Conservation (phyloP, 176 grass and related monocot genomes). For the Aegilops tauschii region DNA sequence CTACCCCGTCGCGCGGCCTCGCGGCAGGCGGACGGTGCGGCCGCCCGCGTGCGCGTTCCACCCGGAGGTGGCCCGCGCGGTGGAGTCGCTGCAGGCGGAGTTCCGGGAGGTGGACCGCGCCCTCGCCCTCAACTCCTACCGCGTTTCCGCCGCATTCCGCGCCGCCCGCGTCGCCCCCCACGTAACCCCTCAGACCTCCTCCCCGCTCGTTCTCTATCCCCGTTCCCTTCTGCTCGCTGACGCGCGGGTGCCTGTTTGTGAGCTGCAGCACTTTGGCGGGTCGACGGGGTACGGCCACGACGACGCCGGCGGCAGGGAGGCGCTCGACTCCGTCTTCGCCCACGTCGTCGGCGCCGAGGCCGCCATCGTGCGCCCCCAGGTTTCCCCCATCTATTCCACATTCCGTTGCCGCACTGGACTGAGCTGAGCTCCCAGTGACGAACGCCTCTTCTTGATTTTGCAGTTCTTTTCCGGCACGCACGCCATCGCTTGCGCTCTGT, state of each 20-base stretch:
- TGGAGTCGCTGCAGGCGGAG: conserved; percentile 62
- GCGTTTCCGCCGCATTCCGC: conserved; percentile 76
- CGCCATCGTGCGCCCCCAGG: conserved; percentile 91
- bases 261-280: conserved; percentile 80
- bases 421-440: background rate
- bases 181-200: conserved; percentile 13
- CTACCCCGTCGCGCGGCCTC: background rate
- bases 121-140: conserved; percentile 68
- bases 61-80: conserved; percentile 61
- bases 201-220: background rate
- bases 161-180: conserved; percentile 66
- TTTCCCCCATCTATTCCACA: background rate
- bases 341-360: conserved; percentile 80
- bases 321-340: conserved; percentile 71
- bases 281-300: conserved; percentile 94
- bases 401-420: background rate
- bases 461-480: conserved; percentile 96
- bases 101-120: conserved; percentile 65
- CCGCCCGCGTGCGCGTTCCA: conserved; percentile 20
- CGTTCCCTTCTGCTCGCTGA: background rate
- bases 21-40: background rate
- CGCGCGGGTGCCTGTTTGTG: background rate
- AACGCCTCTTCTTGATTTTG: background rate
- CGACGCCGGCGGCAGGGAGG: conserved; percentile 77
- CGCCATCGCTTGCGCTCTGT: conserved; percentile 85